These are phyloP conservation scores for Eutrema yunnanense DNA, from an alignment of 345 rosid genomes.

Conservation along the genomic window DNA sequence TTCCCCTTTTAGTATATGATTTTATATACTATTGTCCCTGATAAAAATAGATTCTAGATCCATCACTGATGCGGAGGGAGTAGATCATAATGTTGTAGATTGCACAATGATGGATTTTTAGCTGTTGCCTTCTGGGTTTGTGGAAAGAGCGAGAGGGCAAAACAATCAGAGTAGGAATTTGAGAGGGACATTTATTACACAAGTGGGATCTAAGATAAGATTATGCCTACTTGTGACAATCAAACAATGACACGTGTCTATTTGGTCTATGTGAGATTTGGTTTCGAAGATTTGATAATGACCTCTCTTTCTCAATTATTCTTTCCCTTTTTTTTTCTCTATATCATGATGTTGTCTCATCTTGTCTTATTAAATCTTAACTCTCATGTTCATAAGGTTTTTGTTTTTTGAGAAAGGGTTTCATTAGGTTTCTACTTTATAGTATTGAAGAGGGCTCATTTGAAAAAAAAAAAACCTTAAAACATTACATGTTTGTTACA, in stretches of 20 bases:
- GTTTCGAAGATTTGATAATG: constrained; percentile 33
- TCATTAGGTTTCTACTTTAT: constrained; percentile 1
- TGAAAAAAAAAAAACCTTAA: no score
- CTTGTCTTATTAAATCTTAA: not conserved
- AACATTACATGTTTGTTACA: not conserved
- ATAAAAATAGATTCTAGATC: no score
- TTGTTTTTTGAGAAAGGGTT: not conserved
- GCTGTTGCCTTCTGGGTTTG: constrained; percentile 24
- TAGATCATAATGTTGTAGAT: not conserved
- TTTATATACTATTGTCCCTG: no score
- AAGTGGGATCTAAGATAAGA: constrained; percentile 30
- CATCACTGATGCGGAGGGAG: no score
- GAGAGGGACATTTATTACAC: constrained; percentile 27
- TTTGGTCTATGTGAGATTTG: constrained; percentile 31
- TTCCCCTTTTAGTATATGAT: no score
- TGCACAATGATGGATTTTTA: constrained; percentile 5
- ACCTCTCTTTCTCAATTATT: constrained; percentile 32
- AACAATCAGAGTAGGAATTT: constrained; percentile 15
- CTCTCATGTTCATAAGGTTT: not conserved
- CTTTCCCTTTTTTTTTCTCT: not conserved
- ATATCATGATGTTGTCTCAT: constrained; percentile 16
- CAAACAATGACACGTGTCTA: constrained; percentile 19
- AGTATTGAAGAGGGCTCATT: not conserved
- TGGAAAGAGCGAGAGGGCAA: constrained; percentile 23
- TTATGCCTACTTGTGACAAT: constrained; percentile 30